Evolutionary conservation across 2,329 filamentous ascomycete species (phyloP), one percentile per base, ranked within the genome.

Genomic region (Exophiala dermatitidis): DNA sequence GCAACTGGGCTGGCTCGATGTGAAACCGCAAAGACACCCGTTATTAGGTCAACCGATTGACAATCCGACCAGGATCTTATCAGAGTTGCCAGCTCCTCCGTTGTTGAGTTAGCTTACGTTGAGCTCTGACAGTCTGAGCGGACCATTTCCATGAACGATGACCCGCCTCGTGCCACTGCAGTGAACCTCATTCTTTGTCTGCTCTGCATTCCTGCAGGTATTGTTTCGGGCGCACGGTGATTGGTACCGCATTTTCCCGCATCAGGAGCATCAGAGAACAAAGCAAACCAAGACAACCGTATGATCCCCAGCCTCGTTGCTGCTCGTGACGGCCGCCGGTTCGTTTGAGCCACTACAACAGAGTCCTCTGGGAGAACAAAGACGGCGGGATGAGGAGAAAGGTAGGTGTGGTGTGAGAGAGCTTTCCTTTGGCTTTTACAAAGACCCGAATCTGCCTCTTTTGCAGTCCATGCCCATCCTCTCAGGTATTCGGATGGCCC

Each of bases 161-260:
- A 36, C 40, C 50, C 48, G 52, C 53, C 33, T 46, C n/a, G 49
- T 49, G 40, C 45, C 38, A 48, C 53, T 32, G 33, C 33, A n/a
- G 50, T 34, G 50, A 52, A 46, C 42, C 40, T 56, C 58, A 50
- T 57, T 58, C 61, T 62, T 62, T 62, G 62, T 63, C 57, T 53
- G 29, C 49, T 46, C 50, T 51, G 48, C 59, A 63, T 63, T 63
- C 61, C 62, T 63, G 56, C 60, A 60, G 54, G 57, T 65, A 65
- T 67, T 67, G 64, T 67, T 66, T 65, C 65, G 60, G 62, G 57
- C 60, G 55, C 57, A 60, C 60, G 59, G 59, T 63, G 59, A 64
- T 64, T 64, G 60, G 56, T 43, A 60, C 52, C 58, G 59, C 59
- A 65, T 62, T 46, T 60, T 60, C 59, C 67, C 67, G 67, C 63